Percentiles rank a stretch among this genome's conserved stretches.
Evolutionary conservation across 2,329 filamentous ascomycete genomes (phyloP).

Genomic region (Corniculantispora saksenae): DNA sequence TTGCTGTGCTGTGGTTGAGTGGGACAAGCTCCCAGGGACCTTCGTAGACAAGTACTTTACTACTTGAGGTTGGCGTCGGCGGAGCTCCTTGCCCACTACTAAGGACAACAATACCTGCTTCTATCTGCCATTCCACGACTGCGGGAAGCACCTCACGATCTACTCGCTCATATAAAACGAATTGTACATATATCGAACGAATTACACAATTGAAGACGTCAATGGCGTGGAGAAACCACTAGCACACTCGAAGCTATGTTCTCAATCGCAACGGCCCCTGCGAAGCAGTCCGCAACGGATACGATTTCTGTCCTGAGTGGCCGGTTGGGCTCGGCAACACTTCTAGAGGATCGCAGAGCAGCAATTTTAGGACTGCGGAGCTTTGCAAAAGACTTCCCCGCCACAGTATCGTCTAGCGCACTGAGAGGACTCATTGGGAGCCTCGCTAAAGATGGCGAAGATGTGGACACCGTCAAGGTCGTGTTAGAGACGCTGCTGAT

Average conservation of each 20-base stretch:
- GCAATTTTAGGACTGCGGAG: conserved; percentile 91
- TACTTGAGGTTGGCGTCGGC: neutral
- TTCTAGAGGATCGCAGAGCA: conserved; percentile 90
- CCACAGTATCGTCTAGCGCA: conserved; percentile 92
- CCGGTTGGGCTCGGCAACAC: conserved; percentile 82
- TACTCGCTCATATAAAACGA: neutral
- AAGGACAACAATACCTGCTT: conserved; percentile 9
- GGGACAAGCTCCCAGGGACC: conserved; percentile 12
- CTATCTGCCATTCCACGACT: neutral
- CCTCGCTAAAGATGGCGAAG: conserved; percentile 83
- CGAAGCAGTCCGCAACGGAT: conserved; percentile 93
- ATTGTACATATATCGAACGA: conserved; percentile 1
- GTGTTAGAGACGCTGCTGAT: conserved; percentile 93
- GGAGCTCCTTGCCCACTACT: neutral
- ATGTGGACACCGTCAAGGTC: conserved; percentile 94
- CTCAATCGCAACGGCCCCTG: conserved; percentile 71
- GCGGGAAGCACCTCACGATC: neutral
- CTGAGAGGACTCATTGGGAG: conserved; percentile 83
- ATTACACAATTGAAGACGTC: neutral
- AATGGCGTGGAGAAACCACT: conserved; percentile 13
- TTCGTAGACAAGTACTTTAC: too few species aligned
- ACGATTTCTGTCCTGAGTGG: conserved; percentile 89
- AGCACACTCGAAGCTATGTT: conserved; percentile 49
- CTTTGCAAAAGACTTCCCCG: conserved; percentile 95
- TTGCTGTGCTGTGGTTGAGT: neutral